Evolutionary conservation across 106 monocot species (phyloP).

Genomic region (Apostasia ramifera): DNA sequence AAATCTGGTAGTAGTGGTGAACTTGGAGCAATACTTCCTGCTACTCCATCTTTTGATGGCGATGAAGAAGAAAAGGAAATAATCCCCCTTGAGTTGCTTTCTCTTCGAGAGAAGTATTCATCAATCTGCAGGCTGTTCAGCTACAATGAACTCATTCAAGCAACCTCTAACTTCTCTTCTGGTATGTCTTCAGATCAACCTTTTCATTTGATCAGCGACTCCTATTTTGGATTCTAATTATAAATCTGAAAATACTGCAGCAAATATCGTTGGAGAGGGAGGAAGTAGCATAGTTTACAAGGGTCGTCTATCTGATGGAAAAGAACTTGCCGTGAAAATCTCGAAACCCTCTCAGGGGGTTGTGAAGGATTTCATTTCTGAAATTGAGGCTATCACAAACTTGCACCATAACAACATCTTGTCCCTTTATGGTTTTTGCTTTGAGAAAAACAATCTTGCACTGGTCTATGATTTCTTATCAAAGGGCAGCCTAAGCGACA

Average conservation of each 20-base stretch:
- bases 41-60: neutral
- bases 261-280: conserved; percentile 54
- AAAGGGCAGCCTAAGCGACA: conserved; percentile 55
- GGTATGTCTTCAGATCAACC: conserved; percentile 27
- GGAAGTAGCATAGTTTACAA: conserved; percentile 63
- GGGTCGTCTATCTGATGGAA: conserved; percentile 32
- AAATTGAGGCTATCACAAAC: conserved; percentile 51
- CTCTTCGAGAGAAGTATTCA: conserved; percentile 34
- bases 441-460: conserved; percentile 33
- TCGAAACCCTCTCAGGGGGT: conserved; percentile 28
- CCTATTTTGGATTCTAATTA: neutral
- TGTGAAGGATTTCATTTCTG: conserved; percentile 32
- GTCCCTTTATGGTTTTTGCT: conserved; percentile 54
- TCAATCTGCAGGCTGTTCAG: conserved; percentile 40
- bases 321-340: conserved; percentile 66
- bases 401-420: conserved; percentile 54
- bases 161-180: conserved; percentile 41
- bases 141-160: conserved; percentile 30
- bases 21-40: neutral
- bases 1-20: neutral
- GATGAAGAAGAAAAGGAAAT: conserved; percentile 9
- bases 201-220: too few relatives aligned
- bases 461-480: conserved; percentile 57
- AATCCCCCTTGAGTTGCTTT: conserved; percentile 27
- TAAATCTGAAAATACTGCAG: conserved; percentile 15